Percentiles rank a stretch among this genome's conserved stretches.
Conservation (phyloP, 2,329 filamentous ascomycete genomes). For the Neonectria sp. region DNA sequence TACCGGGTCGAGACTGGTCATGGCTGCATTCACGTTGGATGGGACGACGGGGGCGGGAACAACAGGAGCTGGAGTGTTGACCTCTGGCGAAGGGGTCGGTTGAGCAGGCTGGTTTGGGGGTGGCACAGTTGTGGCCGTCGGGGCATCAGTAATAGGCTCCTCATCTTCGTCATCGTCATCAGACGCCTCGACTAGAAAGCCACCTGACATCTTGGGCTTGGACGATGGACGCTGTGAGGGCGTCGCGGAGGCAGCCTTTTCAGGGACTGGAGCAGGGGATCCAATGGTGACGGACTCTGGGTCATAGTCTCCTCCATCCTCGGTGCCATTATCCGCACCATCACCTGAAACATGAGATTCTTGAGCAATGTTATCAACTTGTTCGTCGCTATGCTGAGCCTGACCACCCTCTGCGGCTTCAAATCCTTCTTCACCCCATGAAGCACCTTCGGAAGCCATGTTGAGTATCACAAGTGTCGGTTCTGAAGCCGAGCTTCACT, state of each 20-base stretch:
- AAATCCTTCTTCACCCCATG: conserved; percentile 69
- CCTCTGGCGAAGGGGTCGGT: conserved; percentile 42
- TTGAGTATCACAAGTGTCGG: conserved; percentile 24
- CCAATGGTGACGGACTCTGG: conserved; percentile 68
- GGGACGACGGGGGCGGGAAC: conserved; percentile 42
- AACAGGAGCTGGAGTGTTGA: conserved; percentile 36
- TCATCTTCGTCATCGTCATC: conserved; percentile 67
- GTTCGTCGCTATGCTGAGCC: conserved; percentile 69
- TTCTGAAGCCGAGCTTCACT: conserved; percentile 13
- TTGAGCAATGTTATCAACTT: conserved; percentile 66
- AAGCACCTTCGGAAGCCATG: conserved; percentile 60
- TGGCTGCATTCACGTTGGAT: conserved; percentile 53
- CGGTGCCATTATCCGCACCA: conserved; percentile 62
- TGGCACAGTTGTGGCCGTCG: conserved; percentile 30
- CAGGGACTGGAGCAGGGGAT: conserved; percentile 56
- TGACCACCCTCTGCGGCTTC: conserved; percentile 70
- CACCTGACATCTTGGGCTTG: conserved; percentile 73
- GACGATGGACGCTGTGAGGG: conserved; percentile 49
- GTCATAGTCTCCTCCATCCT: conserved; percentile 72
- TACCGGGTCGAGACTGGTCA: conserved; percentile 75
- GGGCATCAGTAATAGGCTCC: conserved; percentile 45
- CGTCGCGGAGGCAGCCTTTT: conserved; percentile 47
- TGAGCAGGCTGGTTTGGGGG: conserved; percentile 33
- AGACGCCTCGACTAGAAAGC: conserved; percentile 73
- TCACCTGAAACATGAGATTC: conserved; percentile 66